Conservation (phyloP, 176 grass and related monocot species). For the Eragrostis curvula region DNA sequence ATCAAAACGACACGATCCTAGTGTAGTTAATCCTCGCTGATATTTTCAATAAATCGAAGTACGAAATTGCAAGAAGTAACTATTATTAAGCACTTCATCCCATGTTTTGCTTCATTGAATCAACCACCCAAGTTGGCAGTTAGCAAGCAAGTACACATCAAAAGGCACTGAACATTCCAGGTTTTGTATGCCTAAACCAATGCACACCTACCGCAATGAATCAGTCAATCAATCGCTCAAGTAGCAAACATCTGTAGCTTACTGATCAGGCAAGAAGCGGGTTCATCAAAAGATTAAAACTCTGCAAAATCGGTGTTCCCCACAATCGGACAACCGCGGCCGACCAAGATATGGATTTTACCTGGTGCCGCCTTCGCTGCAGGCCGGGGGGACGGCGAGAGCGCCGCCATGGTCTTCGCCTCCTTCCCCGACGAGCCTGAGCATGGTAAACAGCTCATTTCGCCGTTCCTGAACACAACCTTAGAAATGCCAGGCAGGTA, state of each 20-base stretch:
- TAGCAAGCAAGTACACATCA: slow-evolving; percentile 13
- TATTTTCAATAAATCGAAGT: neutral
- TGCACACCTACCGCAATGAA: neutral
- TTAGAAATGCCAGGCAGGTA: slow-evolving; percentile 34
- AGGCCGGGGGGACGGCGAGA: slow-evolving; percentile 49
- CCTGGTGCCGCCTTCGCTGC: slow-evolving; percentile 39
- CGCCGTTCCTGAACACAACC: slow-evolving; percentile 15
- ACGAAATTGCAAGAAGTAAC: slow-evolving; percentile 2
- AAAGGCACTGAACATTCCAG: neutral
- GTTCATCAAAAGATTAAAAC: slow-evolving; percentile 5
- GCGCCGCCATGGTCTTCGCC: slow-evolving; percentile 39
- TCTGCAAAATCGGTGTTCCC: neutral
- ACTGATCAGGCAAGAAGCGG: slow-evolving; percentile 7
- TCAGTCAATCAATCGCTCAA: neutral
- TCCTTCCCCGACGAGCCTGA: slow-evolving; percentile 68
- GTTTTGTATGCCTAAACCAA: neutral
- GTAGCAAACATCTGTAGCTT: slow-evolving; percentile 6
- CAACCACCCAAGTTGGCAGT: slow-evolving; percentile 1
- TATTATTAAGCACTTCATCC: neutral
- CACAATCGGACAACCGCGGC: neutral
- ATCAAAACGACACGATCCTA: neutral
- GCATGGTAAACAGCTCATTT: slow-evolving; percentile 80
- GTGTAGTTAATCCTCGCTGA: neutral
- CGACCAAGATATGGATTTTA: slow-evolving; percentile 13
- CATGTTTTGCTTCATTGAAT: slow-evolving; percentile 12